phyloP scores from a whole-genome alignment of 208 protist genomes.

The Trypanosoma rangeli region DNA sequence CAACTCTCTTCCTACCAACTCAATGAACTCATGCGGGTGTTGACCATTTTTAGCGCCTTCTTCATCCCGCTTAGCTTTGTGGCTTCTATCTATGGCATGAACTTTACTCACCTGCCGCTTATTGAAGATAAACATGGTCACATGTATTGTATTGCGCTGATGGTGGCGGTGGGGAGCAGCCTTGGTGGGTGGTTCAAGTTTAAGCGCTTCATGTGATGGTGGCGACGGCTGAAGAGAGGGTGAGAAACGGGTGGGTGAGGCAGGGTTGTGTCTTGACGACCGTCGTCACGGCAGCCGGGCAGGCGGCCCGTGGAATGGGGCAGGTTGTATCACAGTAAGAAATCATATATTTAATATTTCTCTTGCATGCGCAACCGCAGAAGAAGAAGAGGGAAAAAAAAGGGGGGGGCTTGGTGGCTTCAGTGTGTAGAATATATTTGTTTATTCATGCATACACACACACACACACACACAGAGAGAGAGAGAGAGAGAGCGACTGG shows the following conservation, averaged over 20 bases:
- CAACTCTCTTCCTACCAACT: constrained; percentile 84
- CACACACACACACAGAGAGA: no score
- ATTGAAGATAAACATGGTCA: constrained; percentile 48
- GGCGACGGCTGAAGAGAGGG: neutral
- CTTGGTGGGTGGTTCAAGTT: constrained; percentile 70
- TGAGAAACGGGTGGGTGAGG: no score
- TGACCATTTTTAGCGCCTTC: constrained; percentile 84
- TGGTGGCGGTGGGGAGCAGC: constrained; percentile 41
- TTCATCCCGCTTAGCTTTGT: constrained; percentile 88
- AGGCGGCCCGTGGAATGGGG: no score
- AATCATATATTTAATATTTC: no score
- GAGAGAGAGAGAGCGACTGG: no score
- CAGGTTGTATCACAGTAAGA: no score
- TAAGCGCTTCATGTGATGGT: constrained; percentile 55
- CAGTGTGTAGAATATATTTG: no score
- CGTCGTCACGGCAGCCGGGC: no score
- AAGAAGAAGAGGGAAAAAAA: no score
- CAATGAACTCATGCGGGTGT: constrained; percentile 86
- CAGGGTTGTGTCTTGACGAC: neutral
- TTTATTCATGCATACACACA: no score
- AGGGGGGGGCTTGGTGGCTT: no score
- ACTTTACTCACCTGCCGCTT: constrained; percentile 73
- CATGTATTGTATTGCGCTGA: constrained; percentile 58
- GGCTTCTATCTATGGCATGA: constrained; percentile 84
- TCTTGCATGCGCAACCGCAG: no score